These are phyloP conservation scores for Calophaca sinica DNA, from an alignment of 306 rosid species.

Conservation along the genomic window DNA sequence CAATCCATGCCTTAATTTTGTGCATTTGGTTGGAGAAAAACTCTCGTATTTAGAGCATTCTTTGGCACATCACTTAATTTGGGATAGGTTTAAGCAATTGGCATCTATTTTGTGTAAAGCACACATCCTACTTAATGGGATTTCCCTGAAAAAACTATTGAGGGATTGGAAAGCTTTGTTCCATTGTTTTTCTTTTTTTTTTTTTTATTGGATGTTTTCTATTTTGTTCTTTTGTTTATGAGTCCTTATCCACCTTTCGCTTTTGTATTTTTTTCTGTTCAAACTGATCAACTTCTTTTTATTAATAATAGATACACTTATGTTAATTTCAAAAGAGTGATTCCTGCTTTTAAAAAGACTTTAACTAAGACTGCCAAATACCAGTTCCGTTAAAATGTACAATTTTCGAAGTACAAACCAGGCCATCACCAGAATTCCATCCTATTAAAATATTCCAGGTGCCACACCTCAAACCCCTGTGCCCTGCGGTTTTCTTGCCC, in stretches of 20 bases:
- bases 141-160: not conserved
- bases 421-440: constrained; percentile 8
- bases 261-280: constrained; percentile 9
- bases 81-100: not conserved
- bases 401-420: constrained; percentile 20
- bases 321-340: not conserved
- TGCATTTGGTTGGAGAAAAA: constrained; percentile 6
- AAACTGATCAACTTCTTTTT: not conserved
- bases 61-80: not conserved
- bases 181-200: not conserved
- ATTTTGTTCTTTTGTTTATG: constrained; percentile 19
- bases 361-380: not conserved
- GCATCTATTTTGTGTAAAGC: constrained; percentile 6
- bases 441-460: constrained; percentile 10
- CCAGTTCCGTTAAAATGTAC: not conserved
- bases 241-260: not conserved
- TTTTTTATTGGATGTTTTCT: not conserved
- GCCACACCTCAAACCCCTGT: not conserved
- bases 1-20: constrained; percentile 6
- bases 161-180: constrained; percentile 5
- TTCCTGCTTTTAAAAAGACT: constrained; percentile 10
- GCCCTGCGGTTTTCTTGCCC: constrained; percentile 3
- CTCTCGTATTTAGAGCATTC: not conserved
- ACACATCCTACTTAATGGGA: not conserved
- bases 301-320: not conserved